phyloP scores from a whole-genome alignment of 768 basidiomycete species.

The Obba rivulosa region DNA sequence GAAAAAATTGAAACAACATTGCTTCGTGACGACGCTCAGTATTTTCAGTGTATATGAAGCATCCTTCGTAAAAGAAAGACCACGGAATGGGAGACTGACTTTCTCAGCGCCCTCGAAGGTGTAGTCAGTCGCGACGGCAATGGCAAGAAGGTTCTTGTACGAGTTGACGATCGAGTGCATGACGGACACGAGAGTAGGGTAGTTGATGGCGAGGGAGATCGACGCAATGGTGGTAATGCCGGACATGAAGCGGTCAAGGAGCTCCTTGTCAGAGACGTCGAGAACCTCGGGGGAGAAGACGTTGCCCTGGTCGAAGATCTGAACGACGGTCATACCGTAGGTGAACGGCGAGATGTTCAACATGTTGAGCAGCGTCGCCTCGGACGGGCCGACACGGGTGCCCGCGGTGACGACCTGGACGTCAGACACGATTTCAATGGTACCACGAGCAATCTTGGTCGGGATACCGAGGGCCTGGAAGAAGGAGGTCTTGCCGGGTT shows the following conservation, averaged over 20 bases:
- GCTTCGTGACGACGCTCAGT: slow-evolving; percentile 54
- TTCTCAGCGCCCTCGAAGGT: slow-evolving; percentile 91
- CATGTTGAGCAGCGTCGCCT: slow-evolving; percentile 99
- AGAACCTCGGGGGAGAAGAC: slow-evolving; percentile 86
- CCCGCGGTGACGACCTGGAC: slow-evolving; percentile 93
- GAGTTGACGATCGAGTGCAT: slow-evolving; percentile 95
- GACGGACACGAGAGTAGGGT: slow-evolving; percentile 94
- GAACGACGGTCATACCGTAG: slow-evolving; percentile 97
- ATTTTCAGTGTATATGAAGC: slow-evolving; percentile 76
- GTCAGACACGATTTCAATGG: slow-evolving; percentile 98
- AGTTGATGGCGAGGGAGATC: slow-evolving; percentile 92
- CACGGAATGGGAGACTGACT: slow-evolving; percentile 42
- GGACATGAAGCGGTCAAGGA: slow-evolving; percentile 86
- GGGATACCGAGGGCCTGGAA: slow-evolving; percentile 99
- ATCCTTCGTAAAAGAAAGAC: slow-evolving; percentile 21
- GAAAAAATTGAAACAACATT: slow-evolving; percentile 19
- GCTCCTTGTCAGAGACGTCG: slow-evolving; percentile 88
- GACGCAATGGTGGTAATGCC: slow-evolving; percentile 95
- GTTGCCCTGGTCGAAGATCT: slow-evolving; percentile 94
- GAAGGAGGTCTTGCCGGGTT: slow-evolving; percentile 99
- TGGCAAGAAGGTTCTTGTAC: slow-evolving; percentile 95
- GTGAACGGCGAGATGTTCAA: slow-evolving; percentile 99
- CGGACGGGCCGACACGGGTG: slow-evolving; percentile 92
- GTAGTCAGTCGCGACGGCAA: slow-evolving; percentile 90
- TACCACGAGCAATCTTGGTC: slow-evolving; percentile 99